Conservation (phyloP, 805 yeast species). For the Saccharomycopsis sp. region DNA sequence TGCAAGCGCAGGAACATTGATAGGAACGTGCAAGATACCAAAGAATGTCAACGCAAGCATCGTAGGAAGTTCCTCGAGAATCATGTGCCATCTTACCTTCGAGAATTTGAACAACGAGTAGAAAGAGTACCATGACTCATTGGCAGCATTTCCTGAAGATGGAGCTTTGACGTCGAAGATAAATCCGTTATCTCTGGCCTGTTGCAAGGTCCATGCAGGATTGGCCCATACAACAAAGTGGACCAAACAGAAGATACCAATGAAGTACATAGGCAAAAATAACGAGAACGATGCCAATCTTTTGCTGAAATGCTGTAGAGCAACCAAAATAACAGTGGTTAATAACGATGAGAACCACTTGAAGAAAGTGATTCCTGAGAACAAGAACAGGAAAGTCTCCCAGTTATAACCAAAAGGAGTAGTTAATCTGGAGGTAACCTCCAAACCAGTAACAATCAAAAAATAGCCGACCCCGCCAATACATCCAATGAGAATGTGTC, state of each 20-base stretch:
- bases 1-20: conserved; percentile 95
- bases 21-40: conserved; percentile 94
- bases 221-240: conserved; percentile 60
- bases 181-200: conserved; percentile 76
- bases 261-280: conserved; percentile 75
- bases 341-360: conserved; percentile 68
- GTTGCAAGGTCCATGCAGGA: conserved; percentile 56
- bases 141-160: not conserved
- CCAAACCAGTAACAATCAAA: conserved; percentile 81
- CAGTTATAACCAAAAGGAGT: conserved; percentile 62
- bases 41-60: conserved; percentile 95
- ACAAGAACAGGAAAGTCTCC: conserved; percentile 46
- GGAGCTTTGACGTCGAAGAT: conserved; percentile 44
- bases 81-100: conserved; percentile 67
- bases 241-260: conserved; percentile 58
- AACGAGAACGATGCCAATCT: conserved; percentile 43
- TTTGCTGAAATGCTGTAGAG: conserved; percentile 52
- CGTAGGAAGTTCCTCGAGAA: conserved; percentile 70
- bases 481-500: conserved; percentile 94
- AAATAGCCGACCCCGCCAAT: conserved; percentile 98
- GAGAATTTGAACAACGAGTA: conserved; percentile 65
- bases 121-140: conserved; percentile 66
- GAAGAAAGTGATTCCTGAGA: conserved; percentile 36
- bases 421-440: conserved; percentile 78
- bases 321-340: conserved; percentile 54